Evolutionary conservation across 192 early-diverging fungal genomes (phyloP), one percentile per base, ranked within the genome.

Genomic region (Entophlyctis luteolus): DNA sequence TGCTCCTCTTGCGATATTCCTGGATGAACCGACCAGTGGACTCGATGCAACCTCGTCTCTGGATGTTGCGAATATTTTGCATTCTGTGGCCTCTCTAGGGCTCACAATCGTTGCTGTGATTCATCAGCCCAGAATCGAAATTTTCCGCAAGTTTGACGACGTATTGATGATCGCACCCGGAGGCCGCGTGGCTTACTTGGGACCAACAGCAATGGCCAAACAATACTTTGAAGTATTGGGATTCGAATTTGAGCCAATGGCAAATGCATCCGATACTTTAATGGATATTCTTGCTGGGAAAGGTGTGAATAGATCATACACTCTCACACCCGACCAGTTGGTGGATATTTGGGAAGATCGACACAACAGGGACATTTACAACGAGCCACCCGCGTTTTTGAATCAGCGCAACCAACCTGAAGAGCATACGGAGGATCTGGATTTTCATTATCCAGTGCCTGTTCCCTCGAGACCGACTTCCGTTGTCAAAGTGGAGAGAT

Each of bases 1-100:
- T 16, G 75, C 84, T 45, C 88, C 88, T 3, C 78, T 74, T 39
- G 78, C 87, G 20, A 72, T 90, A 45, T 87, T 90, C 59, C 67
- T 86, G 68, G 88, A 89, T 67, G 89, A 90, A 33, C 89, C 89
- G 8, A 90, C 89, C 5, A 84, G 82, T 29, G 89, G 89, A 27
- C 59, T 90, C 28, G 89, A 90, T 69, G 77, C 84, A 38, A 77
- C 82, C 16, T 88, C 89, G 14, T 75, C 85, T 22, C 78, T 74
- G 28, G 85, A 89, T 70, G 85, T 90, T 3, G 86, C 86, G 62
- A 58, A 37, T 16, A 55, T 87, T n/a, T 71, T 90, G 45, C 78
- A 77, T 54, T 68, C 77, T 1, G 78, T 90, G 73, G 87, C 88
- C 2, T 60, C 76, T 35, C 86, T 84, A 48, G 77, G 80, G 22